A percentile compares a stretch with the other conserved stretches of the same genome.
Conservation (phyloP, 176 grass and related monocot genomes). For the Stipa capillata region DNA sequence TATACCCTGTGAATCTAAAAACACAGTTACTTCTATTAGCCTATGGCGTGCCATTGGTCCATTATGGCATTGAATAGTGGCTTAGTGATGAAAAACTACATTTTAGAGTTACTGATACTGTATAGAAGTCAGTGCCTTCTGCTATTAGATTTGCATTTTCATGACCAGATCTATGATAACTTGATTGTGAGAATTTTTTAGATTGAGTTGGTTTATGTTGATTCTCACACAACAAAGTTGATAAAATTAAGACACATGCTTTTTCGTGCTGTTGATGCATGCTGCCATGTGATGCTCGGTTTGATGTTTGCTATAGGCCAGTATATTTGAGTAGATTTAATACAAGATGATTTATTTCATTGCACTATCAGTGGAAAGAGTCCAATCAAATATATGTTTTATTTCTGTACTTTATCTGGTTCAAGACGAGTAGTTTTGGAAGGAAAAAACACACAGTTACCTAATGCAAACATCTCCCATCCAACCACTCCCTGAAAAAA, state of each 20-base stretch:
- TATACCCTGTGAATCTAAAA: too few species aligned
- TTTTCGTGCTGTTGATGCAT: background rate
- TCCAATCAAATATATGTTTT: background rate
- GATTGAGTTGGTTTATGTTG: background rate
- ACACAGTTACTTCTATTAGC: background rate
- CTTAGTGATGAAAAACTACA: too few species aligned
- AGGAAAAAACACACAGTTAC: background rate
- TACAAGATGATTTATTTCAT: background rate
- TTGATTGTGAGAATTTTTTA: background rate
- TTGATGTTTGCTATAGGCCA: background rate
- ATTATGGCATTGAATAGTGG: background rate
- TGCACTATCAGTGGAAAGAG: background rate
- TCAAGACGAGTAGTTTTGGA: background rate
- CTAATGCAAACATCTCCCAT: background rate
- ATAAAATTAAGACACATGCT: background rate
- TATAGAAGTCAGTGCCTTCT: background rate
- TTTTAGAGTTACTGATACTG: background rate
- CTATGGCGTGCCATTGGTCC: background rate
- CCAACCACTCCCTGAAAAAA: background rate
- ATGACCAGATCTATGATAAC: background rate
- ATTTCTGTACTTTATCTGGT: background rate
- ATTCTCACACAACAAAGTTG: background rate
- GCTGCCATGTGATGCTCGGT: background rate
- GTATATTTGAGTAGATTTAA: background rate
- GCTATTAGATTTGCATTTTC: background rate